phyloP scores from a whole-genome alignment of 2,329 filamentous ascomycete species.

The Alternaria postmessia region DNA sequence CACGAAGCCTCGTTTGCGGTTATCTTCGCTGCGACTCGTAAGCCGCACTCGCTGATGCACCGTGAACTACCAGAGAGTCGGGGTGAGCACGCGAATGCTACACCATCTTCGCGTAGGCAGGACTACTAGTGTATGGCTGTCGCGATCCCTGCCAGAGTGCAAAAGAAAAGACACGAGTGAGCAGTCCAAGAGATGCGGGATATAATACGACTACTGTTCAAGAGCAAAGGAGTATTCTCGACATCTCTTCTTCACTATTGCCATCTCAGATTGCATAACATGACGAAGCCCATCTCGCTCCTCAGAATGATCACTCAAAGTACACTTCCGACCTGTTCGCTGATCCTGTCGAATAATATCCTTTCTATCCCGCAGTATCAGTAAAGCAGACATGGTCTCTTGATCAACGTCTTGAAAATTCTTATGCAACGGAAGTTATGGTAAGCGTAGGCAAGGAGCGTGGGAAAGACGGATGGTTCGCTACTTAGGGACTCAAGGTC shows the following conservation, averaged over 20 bases:
- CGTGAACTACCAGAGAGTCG: fast-evolving
- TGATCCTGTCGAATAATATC: too few species aligned
- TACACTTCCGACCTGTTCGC: too few species aligned
- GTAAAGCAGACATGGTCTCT: too few species aligned
- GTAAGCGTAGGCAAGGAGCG: too few species aligned
- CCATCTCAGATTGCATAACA: not conserved
- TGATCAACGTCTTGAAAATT: too few species aligned
- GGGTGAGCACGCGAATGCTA: not conserved
- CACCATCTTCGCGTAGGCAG: not conserved
- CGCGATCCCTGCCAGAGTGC: not conserved
- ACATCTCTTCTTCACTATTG: not conserved
- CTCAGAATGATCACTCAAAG: too few species aligned
- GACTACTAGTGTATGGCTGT: not conserved
- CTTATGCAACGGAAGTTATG: too few species aligned
- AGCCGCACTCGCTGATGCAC: fast-evolving
- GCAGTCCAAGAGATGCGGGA: not conserved
- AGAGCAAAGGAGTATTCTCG: not conserved
- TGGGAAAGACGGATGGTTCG: too few species aligned
- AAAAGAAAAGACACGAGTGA: not conserved
- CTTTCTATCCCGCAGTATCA: too few species aligned
- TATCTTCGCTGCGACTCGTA: not conserved
- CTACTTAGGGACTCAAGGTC: too few species aligned
- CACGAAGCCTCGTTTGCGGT: not conserved
- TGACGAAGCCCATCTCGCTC: not conserved
- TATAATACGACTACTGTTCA: not conserved